These are phyloP conservation scores for Chrysosporium queenslandicum DNA, from an alignment of 2,329 filamentous ascomycete genomes.

Conservation along the genomic window DNA sequence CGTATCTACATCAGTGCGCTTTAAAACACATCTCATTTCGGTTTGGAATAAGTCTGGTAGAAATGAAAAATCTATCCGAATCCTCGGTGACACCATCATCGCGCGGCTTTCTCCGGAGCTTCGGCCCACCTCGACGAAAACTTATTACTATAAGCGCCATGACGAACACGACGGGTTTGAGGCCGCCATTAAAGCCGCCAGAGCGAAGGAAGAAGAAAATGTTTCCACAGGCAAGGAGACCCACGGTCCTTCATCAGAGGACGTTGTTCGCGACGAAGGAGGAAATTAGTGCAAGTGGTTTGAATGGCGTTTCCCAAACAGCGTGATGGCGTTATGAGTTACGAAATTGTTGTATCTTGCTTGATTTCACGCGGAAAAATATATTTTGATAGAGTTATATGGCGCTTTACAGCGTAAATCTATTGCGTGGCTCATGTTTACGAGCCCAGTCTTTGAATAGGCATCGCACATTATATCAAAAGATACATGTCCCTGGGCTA, in stretches of 20 bases:
- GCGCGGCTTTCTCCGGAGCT: constrained; percentile 63
- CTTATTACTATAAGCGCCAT: constrained; percentile 72
- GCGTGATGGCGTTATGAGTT: not conserved
- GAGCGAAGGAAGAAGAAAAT: not conserved
- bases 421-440: too few relatives aligned
- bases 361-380: too few relatives aligned
- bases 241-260: not conserved
- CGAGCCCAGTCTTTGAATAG: too few relatives aligned
- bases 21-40: constrained; percentile 78
- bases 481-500: too few relatives aligned
- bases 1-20: constrained; percentile 74
- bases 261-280: not conserved
- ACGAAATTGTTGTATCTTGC: not conserved
- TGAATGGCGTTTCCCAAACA: not conserved
- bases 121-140: constrained; percentile 51
- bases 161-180: constrained; percentile 77
- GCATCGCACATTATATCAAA: too few relatives aligned
- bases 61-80: constrained; percentile 68
- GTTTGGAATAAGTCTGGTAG: constrained; percentile 87
- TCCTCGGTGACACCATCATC: constrained; percentile 61
- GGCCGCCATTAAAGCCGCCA: constrained; percentile 25
- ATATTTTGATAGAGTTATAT: constrained; percentile 1
- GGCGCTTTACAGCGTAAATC: not conserved
- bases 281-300: not conserved
- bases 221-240: not conserved